Percentiles rank a stretch among this genome's conserved stretches.
phyloP scores from a whole-genome alignment of 495 filamentous ascomycete genomes.

The Penicillium turbatum region DNA sequence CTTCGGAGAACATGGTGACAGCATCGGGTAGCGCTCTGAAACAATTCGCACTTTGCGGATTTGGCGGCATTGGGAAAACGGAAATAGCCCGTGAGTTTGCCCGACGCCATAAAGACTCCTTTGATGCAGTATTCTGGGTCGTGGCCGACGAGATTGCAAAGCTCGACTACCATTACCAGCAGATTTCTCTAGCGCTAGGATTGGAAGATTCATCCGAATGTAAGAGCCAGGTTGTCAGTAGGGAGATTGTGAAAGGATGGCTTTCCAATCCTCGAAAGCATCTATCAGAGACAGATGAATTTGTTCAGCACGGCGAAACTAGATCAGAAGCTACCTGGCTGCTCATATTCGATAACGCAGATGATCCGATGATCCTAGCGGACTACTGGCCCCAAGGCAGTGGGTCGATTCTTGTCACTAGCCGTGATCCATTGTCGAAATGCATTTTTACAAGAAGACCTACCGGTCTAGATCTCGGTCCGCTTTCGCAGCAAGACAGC shows the following conservation, averaged over 20 bases:
- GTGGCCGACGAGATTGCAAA: conserved; percentile 29
- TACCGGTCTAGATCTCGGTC: conserved; percentile 13
- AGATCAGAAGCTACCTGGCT: conserved; percentile 30
- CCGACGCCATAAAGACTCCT: conserved; percentile 17
- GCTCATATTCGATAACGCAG: conserved; percentile 39
- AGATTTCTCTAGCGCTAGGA: conserved; percentile 31
- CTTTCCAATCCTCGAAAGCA: conserved; percentile 26
- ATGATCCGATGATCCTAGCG: conserved; percentile 26
- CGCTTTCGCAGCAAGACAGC: conserved; percentile 16
- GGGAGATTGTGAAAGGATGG: conserved; percentile 35
- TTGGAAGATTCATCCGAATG: conserved; percentile 27
- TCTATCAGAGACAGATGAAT: conserved; percentile 11
- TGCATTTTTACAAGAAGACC: conserved; percentile 8
- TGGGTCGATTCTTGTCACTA: conserved; percentile 38
- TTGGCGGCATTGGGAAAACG: conserved; percentile 43
- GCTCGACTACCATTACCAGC: conserved; percentile 27
- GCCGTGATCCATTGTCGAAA: conserved; percentile 25
- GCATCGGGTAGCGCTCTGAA: conserved; percentile 5
- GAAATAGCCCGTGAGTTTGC: conserved; percentile 34
- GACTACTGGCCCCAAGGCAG: conserved; percentile 32
- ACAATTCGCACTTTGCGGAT: conserved; percentile 32
- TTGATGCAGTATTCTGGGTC: conserved; percentile 44
- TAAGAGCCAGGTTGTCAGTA: conserved; percentile 25
- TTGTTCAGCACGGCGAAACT: not conserved
- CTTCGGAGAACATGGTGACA: conserved; percentile 13